These are phyloP conservation scores for Botryosphaeria agaves DNA, from an alignment of 2,329 filamentous ascomycete species.

Conservation along the genomic window DNA sequence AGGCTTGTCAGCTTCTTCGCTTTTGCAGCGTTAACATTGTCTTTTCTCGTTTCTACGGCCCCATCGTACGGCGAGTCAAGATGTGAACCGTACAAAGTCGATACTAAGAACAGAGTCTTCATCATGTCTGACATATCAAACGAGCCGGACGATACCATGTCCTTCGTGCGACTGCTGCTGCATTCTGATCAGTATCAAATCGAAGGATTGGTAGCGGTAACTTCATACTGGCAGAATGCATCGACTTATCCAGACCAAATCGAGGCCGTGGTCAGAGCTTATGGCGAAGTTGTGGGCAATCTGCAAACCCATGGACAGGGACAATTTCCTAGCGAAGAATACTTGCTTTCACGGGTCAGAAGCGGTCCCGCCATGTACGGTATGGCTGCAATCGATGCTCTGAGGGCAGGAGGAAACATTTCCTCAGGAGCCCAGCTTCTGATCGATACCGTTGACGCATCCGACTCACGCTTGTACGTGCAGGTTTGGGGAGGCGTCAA, in stretches of 20 bases:
- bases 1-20: not conserved
- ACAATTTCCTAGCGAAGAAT: constrained; percentile 21
- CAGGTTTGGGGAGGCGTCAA: constrained; percentile 35
- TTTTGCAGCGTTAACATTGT: not conserved
- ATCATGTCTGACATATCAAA: constrained; percentile 13
- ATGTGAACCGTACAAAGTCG: constrained; percentile 3
- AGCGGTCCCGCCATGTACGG: constrained; percentile 16
- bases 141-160: constrained; percentile 12
- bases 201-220: constrained; percentile 9
- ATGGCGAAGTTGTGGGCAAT: constrained; percentile 9
- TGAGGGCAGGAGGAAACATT: constrained; percentile 6
- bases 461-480: constrained; percentile 24
- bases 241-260: constrained; percentile 10
- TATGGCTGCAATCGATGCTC: constrained; percentile 7
- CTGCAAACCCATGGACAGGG: constrained; percentile 14
- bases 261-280: constrained; percentile 11
- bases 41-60: not conserved
- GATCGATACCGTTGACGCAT: constrained; percentile 8
- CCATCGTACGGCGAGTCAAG: not conserved
- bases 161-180: constrained; percentile 9
- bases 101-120: constrained; percentile 9
- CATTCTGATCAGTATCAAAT: constrained; percentile 11
- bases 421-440: constrained; percentile 23
- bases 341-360: constrained; percentile 17
- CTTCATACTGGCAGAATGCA: constrained; percentile 10